Conservation (phyloP, 495 filamentous ascomycete genomes). For the Sordaria brevicollis region DNA sequence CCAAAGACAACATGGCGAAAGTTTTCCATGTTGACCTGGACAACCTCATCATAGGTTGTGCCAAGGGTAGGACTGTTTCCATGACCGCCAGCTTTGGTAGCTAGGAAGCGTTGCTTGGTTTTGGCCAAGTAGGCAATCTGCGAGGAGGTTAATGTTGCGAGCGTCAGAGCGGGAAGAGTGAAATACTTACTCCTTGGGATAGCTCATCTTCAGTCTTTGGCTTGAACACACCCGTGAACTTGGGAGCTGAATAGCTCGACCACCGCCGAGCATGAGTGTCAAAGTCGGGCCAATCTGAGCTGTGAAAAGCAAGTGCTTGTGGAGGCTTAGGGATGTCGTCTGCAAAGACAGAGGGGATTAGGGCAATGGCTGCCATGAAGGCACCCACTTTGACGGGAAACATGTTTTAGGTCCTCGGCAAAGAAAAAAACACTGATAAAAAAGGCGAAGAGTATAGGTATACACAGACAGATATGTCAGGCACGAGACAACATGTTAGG, state of each 20-base stretch:
- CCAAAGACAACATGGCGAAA: not conserved
- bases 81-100: not conserved
- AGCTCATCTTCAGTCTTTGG: not conserved
- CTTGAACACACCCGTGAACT: not conserved
- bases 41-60: not conserved
- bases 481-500: too few relatives aligned
- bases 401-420: not conserved
- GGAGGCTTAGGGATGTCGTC: not conserved
- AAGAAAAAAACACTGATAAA: too few relatives aligned
- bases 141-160: not conserved
- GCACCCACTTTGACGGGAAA: not conserved
- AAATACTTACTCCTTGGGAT: not conserved
- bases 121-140: not conserved
- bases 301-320: not conserved
- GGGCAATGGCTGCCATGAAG: not conserved
- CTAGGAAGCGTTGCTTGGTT: not conserved
- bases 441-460: too few relatives aligned
- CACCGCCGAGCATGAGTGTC: not conserved
- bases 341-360: not conserved
- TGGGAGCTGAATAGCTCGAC: not conserved
- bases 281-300: not conserved
- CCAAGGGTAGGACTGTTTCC: not conserved
- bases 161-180: not conserved
- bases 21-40: constrained; percentile 6
- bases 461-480: too few relatives aligned